phyloP scores from a whole-genome alignment of 805 yeast genomes.

The Starmerella tilneyi region DNA sequence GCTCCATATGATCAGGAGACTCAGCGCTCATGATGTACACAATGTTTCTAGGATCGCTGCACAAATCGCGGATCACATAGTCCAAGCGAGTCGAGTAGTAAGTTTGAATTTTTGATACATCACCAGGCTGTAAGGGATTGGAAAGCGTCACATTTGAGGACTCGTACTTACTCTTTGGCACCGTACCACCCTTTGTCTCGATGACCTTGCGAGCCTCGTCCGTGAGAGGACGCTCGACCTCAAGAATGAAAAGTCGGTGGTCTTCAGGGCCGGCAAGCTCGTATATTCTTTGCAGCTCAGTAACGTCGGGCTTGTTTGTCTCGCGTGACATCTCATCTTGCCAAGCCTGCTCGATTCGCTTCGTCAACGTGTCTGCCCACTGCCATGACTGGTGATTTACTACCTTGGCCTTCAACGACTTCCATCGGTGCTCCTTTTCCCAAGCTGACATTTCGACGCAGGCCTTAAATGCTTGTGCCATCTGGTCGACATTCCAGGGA shows the following conservation, averaged over 20 bases:
- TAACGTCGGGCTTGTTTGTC: slow-evolving; percentile 18
- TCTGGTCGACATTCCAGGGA: slow-evolving; percentile 75
- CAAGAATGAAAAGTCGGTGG: slow-evolving; percentile 18
- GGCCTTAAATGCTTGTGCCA: slow-evolving; percentile 50
- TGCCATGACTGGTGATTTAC: slow-evolving; percentile 55
- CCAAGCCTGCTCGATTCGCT: slow-evolving; percentile 46
- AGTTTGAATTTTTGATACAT: not conserved
- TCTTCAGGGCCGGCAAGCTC: slow-evolving; percentile 9
- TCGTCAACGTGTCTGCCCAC: slow-evolving; percentile 59
- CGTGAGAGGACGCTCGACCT: slow-evolving; percentile 20
- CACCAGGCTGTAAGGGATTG: not conserved
- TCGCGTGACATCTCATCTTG: slow-evolving; percentile 37
- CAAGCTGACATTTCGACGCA: slow-evolving; percentile 55
- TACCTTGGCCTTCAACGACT: slow-evolving; percentile 47
- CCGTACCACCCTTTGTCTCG: slow-evolving; percentile 6
- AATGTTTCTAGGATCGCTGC: slow-evolving; percentile 46
- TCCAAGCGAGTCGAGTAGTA: slow-evolving; percentile 29
- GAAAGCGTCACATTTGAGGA: not conserved
- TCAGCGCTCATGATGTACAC: slow-evolving; percentile 65
- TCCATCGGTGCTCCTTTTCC: slow-evolving; percentile 58
- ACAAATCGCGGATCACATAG: slow-evolving; percentile 48
- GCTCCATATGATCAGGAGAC: slow-evolving; percentile 53
- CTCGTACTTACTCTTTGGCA: not conserved
- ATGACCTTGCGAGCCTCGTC: slow-evolving; percentile 9
- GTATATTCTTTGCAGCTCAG: slow-evolving; percentile 11